Base-by-base conservation (phyloP, 192 early-diverging fungal species). In the Coemansia sp. region DNA sequence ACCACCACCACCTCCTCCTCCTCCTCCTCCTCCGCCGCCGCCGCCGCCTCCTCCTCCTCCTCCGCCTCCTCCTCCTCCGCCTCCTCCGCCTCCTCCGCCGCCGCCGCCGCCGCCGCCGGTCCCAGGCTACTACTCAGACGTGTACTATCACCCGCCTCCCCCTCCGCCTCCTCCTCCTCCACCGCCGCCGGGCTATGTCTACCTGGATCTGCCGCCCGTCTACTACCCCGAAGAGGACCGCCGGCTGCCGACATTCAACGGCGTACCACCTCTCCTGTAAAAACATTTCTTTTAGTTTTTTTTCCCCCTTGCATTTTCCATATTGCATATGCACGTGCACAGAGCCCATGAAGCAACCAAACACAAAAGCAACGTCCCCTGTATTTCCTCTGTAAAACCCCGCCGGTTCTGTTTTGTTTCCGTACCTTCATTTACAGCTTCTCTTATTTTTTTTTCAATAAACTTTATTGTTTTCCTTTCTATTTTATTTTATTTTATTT, bases 221-320 rank as follows among this genome's bases (percentile, higher is more conserved):
- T 70, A 62, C 52, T 62, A 70, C 22, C 68, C 57, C 8, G 22
- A 41, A 0, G 68, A 59, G 28, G 28, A 43, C 39, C 58, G 58
- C 20, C 41, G 18, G 6, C 51, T 34, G 17, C n/a, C 52, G 1
- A 43, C 37, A 33, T 35, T 39, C 59, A 61, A 52, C 35, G 59
- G 20, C 14, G 48, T 43, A 3, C 32, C 45, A 32, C 67, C 67
- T 5, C 59, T 58, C 2, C 37, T 59, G 12, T 48, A 48, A 12
- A 12, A 8, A 0, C 45, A 28, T 28, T 28, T 28, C 45, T 15
- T 15, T 2, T 15, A 3, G 3, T 48, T 48, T 48, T 15, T 48
- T 12, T 48, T 48, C 15, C 12, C 12, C 3, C 17, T 48, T 48
- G 45, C 45, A 48, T 41, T 15, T 28, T 28, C 22, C 22, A 28